Base-by-base conservation (phyloP, 2,329 filamentous ascomycete genomes). In the Neonectria ditissima region DNA sequence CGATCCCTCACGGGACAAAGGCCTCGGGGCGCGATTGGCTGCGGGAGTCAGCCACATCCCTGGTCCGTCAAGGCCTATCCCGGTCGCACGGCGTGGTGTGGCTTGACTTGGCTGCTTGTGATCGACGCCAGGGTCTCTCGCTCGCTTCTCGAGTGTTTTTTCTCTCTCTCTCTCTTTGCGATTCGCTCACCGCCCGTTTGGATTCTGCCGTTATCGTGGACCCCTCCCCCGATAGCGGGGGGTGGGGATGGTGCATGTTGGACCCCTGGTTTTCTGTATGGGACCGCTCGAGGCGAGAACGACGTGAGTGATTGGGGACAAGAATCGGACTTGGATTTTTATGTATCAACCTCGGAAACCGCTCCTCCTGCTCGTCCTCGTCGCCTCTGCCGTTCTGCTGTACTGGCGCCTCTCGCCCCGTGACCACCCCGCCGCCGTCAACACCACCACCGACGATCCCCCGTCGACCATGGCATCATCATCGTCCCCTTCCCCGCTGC, bases 401-500 rank as follows among this genome's bases (percentile, higher is more conserved):
- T 52, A 55, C 50, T 50, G 26, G 51, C 26, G 32, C 32, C 26
- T 30, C 39, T 26, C 34, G 45, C 28, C 43, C 41, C 43, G 30
- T 44, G 28, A 50, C 47, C 47, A 32, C 20, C 24, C 48, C 53
- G n/a, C 48, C 53, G n/a, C 45, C 43, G 14, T 39, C 24, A 30
- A 30, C 22, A 34, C 34, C 18, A 24, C 14, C 37, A 9, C 13
- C 47, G 26, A 10, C 34, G 30, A 43, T 26, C 28, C n/a, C 55
- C 20, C 28, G 47, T 47, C 37, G 55, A 67, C 59, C 54, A 73
- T 73, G 69, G 39, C 47, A 32, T 60, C 67, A 51, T 55, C 62
- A 14, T 32, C 69, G 20, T 30, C 71, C n/a, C 39, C 69, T 16
- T 30, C 71, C n/a, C 87, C 87, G 30, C 81, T 95, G 69, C 91